phyloP scores from a whole-genome alignment of 1,139 yeast species.

The Protomyces inundatus region DNA sequence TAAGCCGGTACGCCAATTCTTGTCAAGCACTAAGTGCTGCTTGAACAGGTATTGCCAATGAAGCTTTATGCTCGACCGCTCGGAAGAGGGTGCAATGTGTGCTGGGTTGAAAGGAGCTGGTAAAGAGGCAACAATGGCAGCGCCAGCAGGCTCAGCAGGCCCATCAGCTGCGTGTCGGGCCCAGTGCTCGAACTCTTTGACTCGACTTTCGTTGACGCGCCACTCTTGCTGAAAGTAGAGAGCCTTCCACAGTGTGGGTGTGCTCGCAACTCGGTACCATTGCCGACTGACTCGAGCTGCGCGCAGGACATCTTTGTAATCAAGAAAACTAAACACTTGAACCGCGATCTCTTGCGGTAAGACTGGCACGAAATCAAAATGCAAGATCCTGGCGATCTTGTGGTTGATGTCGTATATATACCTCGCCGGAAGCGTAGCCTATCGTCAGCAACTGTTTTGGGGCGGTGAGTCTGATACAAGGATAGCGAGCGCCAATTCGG shows the following conservation, averaged over 20 bases:
- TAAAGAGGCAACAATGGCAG: not conserved
- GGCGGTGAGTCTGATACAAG: not conserved
- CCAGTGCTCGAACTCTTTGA: conserved; percentile 24
- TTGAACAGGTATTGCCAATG: conserved; percentile 29
- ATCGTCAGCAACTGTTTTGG: not conserved
- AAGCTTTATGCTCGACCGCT: conserved; percentile 6
- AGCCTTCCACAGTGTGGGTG: conserved; percentile 28
- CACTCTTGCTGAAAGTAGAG: conserved; percentile 28
- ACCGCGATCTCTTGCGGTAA: conserved; percentile 27
- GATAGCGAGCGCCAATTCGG: conserved; percentile 11
- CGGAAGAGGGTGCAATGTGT: conserved; percentile 17
- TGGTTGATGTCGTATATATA: conserved; percentile 17
- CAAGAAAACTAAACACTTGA: conserved; percentile 22
- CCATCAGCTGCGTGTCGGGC: not conserved
- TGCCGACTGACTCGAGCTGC: conserved; percentile 21
- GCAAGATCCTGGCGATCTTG: conserved; percentile 11
- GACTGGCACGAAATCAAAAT: conserved; percentile 18
- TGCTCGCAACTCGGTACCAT: conserved; percentile 27
- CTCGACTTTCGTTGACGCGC: conserved; percentile 20
- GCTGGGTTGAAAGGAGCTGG: conserved; percentile 6
- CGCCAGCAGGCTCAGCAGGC: not conserved
- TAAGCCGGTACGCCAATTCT: conserved; percentile 29
- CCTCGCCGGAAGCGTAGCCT: conserved; percentile 11
- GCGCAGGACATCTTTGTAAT: conserved; percentile 22
- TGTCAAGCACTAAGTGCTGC: conserved; percentile 25